Evolutionary conservation across 2,329 filamentous ascomycete species (phyloP).

Genomic region (Penicillium paneum): DNA sequence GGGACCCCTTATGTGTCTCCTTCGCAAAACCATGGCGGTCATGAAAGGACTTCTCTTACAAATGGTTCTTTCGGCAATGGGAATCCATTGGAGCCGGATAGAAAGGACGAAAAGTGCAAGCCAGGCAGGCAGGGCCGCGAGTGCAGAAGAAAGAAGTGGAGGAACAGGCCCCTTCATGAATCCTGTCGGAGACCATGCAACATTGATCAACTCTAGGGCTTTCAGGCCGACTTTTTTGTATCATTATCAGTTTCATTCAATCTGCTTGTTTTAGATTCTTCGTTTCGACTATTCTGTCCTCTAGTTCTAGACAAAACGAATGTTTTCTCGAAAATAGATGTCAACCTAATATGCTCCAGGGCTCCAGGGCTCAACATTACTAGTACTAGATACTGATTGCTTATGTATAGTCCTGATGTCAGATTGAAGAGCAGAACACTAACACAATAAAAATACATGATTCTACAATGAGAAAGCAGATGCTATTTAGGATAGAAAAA

Average conservation of each 20-base stretch:
- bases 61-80: neutral
- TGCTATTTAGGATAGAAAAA: neutral
- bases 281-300: neutral
- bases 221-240: neutral
- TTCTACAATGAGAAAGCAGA: neutral
- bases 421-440: neutral
- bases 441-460: neutral
- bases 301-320: neutral
- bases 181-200: constrained; percentile 4
- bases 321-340: neutral
- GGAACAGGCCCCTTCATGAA: neutral
- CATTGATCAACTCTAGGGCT: neutral
- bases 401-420: neutral
- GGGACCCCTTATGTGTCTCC: neutral
- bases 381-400: neutral
- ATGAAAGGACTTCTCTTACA: neutral
- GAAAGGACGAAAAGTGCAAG: neutral
- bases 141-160: constrained; percentile 4
- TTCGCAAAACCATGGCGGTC: constrained; percentile 15
- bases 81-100: neutral
- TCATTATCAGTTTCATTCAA: neutral
- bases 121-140: constrained; percentile 3
- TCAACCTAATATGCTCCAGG: too few relatives aligned
- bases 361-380: neutral
- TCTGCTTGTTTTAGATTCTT: neutral